Evolutionary conservation across 2,329 filamentous ascomycete genomes (phyloP), one percentile per base, ranked within the genome.

Genomic region (Herpotrichia juniperi): DNA sequence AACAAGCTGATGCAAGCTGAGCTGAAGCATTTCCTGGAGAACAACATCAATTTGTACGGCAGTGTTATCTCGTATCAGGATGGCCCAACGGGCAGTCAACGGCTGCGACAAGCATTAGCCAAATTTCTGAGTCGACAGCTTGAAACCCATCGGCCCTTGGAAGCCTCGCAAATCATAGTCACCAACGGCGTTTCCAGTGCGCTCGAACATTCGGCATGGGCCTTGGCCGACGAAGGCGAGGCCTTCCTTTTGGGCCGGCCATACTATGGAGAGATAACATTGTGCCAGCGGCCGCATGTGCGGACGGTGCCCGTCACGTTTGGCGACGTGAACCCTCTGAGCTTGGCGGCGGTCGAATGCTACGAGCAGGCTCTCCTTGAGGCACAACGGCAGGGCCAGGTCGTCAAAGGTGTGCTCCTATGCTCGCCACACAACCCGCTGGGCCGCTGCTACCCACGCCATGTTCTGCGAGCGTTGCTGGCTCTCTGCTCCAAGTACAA

Each of bases 351-450:
- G n/a, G n/a, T n/a, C n/a, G n/a, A n/a, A n/a, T n/a, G n/a, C n/a
- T 40, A 24, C 21, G 21, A 40, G n/a, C 9, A 40, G 7, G 37
- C 19, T 2, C 10, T 40, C 5, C 4, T 40, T 12, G 10, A 24
- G 25, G 22, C 21, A n/a, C 3, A 25, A 40, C 11, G 14, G 14
- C 4, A 25, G 25, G 3, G 77, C 77, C 0, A 40, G 3, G 77
- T 77, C 0, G 62, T 72, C 4, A 68, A 56, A 1, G 61, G 21
- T 56, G 72, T 17, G 80, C 72, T 0, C 54, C 84, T 9, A 74
- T 84, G 48, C 68, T 84, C 3, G 46, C 79, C 81, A 1, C 79
- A 82, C 44, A 83, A 83, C 53, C 81, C 81, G 0, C 71, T 83
- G 81, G 81, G 4, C 46, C 50, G n/a, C 9, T 65, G 61, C 42